Base-by-base conservation (phyloP, 2,329 filamentous ascomycete genomes). In the Diplodia mutila region DNA sequence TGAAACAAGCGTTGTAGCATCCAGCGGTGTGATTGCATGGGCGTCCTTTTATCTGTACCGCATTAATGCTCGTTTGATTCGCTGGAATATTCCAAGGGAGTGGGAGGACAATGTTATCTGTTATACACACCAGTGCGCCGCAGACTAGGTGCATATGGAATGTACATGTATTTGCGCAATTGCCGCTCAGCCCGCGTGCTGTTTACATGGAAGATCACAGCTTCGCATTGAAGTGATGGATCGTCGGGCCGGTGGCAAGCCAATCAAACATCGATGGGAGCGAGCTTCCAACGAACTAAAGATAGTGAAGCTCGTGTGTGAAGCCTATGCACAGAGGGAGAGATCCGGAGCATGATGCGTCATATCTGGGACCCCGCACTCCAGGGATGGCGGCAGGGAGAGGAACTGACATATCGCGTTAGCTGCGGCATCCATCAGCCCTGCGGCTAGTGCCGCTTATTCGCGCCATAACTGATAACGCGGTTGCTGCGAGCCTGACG, bases 401-500 rank as follows among this genome's bases (percentile, higher is more conserved):
- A 37, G 53, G 29, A 27, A 14, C 21, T 57, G 54, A 27, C 54
- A 59, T 34, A 18, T 18, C 16, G 53, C 18, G 53, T 57, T 57
- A 57, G 32, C 27, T 25, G 34, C 54, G 34, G 32, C 54, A 37
- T 12, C 57, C 48, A 61, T 21, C 57, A 61, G 57, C 57, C 57
- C 27, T 37, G 57, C 54, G 34, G 54, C 34, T n/a, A 57, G 54
- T 23, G 39, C 54, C 54, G 54, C 54, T 46, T 51, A 51, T 37
- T 49, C 57, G 57, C 42, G 57, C 12, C 23, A 23, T 23, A 18
- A 34, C n/a, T n/a, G n/a, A n/a, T n/a, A n/a, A n/a, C n/a, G n/a
- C n/a, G n/a, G n/a, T n/a, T n/a, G n/a, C n/a, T 23, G 39, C 57
- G 54, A 59, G 39, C 39, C 27, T 61, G 57, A 61, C 55, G 29